Conservation (phyloP, 768 basidiomycete genomes). For the Mycena alexandri region DNA sequence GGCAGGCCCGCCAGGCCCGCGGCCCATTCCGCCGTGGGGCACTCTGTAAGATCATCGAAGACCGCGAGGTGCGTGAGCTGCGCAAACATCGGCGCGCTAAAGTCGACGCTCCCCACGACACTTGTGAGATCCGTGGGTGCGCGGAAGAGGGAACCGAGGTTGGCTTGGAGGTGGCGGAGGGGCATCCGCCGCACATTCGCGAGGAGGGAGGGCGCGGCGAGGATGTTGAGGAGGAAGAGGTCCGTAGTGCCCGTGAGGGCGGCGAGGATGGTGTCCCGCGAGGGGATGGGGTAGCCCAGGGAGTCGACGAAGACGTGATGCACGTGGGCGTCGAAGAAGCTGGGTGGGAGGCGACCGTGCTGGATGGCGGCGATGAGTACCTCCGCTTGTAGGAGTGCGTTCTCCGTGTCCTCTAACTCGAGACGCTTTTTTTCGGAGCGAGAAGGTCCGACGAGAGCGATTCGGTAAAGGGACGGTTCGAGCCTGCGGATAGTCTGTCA, state of each 20-base stretch:
- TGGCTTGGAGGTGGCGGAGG: slow-evolving; percentile 1
- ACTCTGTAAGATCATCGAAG: background rate
- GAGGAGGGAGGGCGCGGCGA: background rate
- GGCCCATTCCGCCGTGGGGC: background rate
- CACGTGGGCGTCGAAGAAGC: background rate
- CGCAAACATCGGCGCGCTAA: background rate
- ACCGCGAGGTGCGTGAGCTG: background rate
- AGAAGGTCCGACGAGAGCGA: background rate
- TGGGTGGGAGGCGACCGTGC: background rate
- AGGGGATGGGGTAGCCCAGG: background rate
- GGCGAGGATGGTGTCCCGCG: background rate
- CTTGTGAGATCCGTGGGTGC: background rate
- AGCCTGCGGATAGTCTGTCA: background rate
- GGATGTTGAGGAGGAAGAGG: background rate
- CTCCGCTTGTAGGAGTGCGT: background rate
- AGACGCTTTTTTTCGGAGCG: too few species aligned
- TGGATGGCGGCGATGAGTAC: background rate
- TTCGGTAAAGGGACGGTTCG: background rate
- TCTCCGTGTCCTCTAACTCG: too few species aligned
- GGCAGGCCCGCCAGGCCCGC: background rate
- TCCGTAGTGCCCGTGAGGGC: background rate
- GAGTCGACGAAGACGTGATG: background rate
- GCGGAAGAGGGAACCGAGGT: background rate
- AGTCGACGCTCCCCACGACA: background rate
- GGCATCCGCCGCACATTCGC: background rate